Evolutionary conservation across 2,329 filamentous ascomycete genomes (phyloP).

Genomic region (Aspergillus viridinutans): DNA sequence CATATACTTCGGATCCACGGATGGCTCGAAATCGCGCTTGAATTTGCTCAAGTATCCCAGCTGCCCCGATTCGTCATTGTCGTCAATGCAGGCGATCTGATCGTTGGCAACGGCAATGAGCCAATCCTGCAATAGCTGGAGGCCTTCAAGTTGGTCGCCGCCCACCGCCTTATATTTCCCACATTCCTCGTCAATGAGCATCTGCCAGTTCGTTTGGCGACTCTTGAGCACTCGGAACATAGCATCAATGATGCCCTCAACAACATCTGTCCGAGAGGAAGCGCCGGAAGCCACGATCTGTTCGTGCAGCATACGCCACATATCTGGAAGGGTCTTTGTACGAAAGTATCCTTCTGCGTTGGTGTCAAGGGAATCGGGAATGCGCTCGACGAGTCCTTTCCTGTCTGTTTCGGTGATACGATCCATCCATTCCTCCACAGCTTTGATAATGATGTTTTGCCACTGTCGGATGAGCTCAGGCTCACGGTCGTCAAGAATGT

Average conservation of each 20-base stretch:
- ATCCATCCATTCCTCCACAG: slow-evolving; percentile 96
- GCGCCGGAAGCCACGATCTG: slow-evolving; percentile 81
- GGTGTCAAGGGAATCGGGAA: slow-evolving; percentile 74
- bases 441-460: slow-evolving; percentile 89
- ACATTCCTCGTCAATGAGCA: slow-evolving; percentile 81
- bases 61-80: slow-evolving; percentile 69
- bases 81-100: slow-evolving; percentile 97
- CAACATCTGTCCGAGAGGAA: slow-evolving; percentile 81
- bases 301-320: slow-evolving; percentile 97
- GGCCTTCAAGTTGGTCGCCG: slow-evolving; percentile 56
- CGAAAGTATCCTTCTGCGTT: slow-evolving; percentile 89
- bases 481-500: slow-evolving; percentile 86
- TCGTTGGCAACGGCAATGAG: slow-evolving; percentile 95
- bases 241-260: slow-evolving; percentile 91
- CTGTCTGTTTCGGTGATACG: slow-evolving; percentile 80
- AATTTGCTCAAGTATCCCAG: slow-evolving; percentile 83
- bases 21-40: slow-evolving; percentile 72
- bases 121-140: slow-evolving; percentile 80
- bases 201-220: slow-evolving; percentile 81
- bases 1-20: slow-evolving; percentile 77
- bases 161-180: slow-evolving; percentile 60
- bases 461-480: slow-evolving; percentile 89
- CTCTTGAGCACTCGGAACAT: slow-evolving; percentile 85
- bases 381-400: slow-evolving; percentile 73
- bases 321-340: slow-evolving; percentile 84